Base-by-base conservation (phyloP, 768 basidiomycete genomes). In the Leccinum disarticulatum region DNA sequence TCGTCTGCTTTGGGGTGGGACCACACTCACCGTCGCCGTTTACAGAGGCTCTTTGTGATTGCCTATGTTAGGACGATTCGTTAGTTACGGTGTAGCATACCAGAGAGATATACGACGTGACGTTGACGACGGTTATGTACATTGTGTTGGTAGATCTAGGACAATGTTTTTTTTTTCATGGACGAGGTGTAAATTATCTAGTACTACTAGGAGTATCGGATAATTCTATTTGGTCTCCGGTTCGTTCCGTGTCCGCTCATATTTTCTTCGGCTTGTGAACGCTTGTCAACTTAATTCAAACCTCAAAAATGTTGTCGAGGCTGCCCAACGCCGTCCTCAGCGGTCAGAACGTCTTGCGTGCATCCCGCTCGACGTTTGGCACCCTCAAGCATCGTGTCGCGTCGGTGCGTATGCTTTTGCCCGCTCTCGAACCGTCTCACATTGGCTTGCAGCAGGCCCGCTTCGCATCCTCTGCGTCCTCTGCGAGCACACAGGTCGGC, bases 251-350 rank as follows among this genome's bases (percentile, higher is more conserved):
- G 63, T 15, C 2, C 15, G 55, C 65, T 28, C 52, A 60, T 56
- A 61, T 76, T 79, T 43, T 76, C 65, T 66, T 53, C 77, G 77
- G 76, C 76, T 25, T 52, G 81, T 81, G 79, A 81, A 33, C 79
- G 57, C 53, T 50, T 66, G 73, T 72, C 60, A 33, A 70, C 70
- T 73, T 73, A 69, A 69, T 69, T 70, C 75, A 81, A 74, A 74
- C 72, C 76, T 73, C 73, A 77, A 86, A 84, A 89, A 91, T 91
- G 90, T 76, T 91, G 74, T 86, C 87, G 76, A 91, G 87, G 87
- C 83, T 90, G 78, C 85, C 87, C 73, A 83, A 83, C 77, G 83
- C 84, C 77, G 83, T 83, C 78, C 80, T 89, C 74, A 86, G 80
- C 76, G 83, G 79, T 72, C 81, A 81, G 64, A 76, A 78, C 66